These are phyloP conservation scores for Fusarium circinatum DNA, from an alignment of 2,329 filamentous ascomycete species.

Conservation along the genomic window DNA sequence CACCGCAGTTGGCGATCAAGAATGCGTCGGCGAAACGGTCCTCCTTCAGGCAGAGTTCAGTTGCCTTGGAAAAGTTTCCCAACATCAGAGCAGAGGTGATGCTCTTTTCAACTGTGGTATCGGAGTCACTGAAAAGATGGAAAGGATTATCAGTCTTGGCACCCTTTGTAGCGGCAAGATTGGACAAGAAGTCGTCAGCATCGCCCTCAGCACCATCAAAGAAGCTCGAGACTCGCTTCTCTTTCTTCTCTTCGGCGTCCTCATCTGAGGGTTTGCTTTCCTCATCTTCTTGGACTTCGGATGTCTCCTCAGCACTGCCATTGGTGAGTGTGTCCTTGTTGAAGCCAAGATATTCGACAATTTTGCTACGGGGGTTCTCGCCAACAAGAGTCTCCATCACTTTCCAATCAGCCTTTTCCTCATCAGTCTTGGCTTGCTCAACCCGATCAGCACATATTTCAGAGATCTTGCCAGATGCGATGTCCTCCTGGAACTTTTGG, in stretches of 20 bases:
- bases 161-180: slow-evolving; percentile 86
- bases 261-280: slow-evolving; percentile 45
- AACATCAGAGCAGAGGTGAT: slow-evolving; percentile 91
- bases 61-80: slow-evolving; percentile 88
- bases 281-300: slow-evolving; percentile 35
- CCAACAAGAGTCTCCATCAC: slow-evolving; percentile 90
- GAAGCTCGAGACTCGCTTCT: slow-evolving; percentile 78
- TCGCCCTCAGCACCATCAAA: slow-evolving; percentile 76
- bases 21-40: slow-evolving; percentile 95
- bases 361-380: slow-evolving; percentile 83
- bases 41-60: slow-evolving; percentile 88
- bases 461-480: slow-evolving; percentile 80
- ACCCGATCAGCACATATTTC: slow-evolving; percentile 84
- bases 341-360: slow-evolving; percentile 93
- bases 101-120: slow-evolving; percentile 83
- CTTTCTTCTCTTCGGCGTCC: slow-evolving; percentile 54
- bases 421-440: slow-evolving; percentile 78
- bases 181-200: slow-evolving; percentile 86
- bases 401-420: slow-evolving; percentile 96
- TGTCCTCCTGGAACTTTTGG: slow-evolving; percentile 84
- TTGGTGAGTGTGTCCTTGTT: slow-evolving; percentile 66
- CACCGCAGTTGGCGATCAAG: slow-evolving; percentile 96
- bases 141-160: slow-evolving; percentile 96
- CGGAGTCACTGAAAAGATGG: slow-evolving; percentile 84
- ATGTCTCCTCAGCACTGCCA: slow-evolving; percentile 54